These are phyloP conservation scores for Phascolomyces articulosus DNA, from an alignment of 371 early-diverging fungal species.

Conservation along the genomic window DNA sequence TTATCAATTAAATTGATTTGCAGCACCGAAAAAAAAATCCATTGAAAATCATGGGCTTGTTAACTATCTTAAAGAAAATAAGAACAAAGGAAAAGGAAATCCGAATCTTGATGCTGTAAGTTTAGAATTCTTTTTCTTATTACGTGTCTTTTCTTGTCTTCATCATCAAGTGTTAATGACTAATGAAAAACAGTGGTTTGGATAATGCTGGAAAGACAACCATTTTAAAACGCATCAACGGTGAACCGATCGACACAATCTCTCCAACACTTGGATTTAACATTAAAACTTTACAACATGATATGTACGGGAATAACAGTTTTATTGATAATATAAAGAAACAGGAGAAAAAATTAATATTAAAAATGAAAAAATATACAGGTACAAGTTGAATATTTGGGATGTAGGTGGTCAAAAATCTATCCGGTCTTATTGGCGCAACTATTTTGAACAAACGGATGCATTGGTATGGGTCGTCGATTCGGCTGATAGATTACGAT, in stretches of 20 bases:
- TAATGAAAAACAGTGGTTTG: constrained; percentile 73
- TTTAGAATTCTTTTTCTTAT: not conserved
- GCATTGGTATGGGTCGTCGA: constrained; percentile 99
- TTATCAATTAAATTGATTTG: not conserved
- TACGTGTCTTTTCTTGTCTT: too few relatives aligned
- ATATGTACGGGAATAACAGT: constrained; percentile 57
- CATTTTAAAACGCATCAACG: constrained; percentile 93
- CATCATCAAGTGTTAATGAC: not conserved
- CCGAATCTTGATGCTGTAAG: constrained; percentile 87
- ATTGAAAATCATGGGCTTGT: constrained; percentile 93
- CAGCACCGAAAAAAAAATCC: not conserved
- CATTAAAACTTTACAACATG: constrained; percentile 91
- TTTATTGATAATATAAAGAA: too few relatives aligned
- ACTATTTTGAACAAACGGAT: constrained; percentile 99
- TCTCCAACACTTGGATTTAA: constrained; percentile 98
- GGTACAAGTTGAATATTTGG: constrained; percentile 55
- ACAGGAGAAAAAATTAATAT: too few relatives aligned
- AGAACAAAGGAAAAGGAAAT: constrained; percentile 88
- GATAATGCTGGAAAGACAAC: constrained; percentile 99
- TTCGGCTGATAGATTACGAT: constrained; percentile 83
- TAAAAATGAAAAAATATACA: not conserved
- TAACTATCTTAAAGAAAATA: constrained; percentile 92
- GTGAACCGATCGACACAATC: constrained; percentile 88
- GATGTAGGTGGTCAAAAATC: constrained; percentile 99
- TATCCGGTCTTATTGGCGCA: constrained; percentile 98